Evolutionary conservation across 345 rosid species (phyloP).

Genomic region (Dimocarpus longan): DNA sequence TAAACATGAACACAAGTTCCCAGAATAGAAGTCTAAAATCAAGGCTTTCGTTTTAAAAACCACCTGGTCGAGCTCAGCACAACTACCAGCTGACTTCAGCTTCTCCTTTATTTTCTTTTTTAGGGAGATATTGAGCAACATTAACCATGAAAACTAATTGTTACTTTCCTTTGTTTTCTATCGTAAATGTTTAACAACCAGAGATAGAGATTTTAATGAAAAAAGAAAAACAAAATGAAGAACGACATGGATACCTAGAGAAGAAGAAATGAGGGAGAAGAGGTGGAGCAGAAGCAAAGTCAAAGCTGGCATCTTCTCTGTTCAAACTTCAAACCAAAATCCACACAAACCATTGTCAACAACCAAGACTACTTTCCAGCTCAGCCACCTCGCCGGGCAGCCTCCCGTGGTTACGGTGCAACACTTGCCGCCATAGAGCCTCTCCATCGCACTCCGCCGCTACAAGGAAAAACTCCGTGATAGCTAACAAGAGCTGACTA

Average conservation of each 20-base stretch:
- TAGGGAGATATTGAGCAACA: slow-evolving; percentile 1
- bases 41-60: not conserved
- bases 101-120: not conserved
- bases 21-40: not conserved
- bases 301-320: slow-evolving; percentile 50
- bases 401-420: slow-evolving; percentile 23
- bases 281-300: slow-evolving; percentile 48
- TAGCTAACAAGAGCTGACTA: not conserved
- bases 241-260: slow-evolving; percentile 43
- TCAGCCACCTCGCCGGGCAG: slow-evolving; percentile 21
- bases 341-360: slow-evolving; percentile 53
- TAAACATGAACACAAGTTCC: not conserved
- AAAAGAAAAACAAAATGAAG: not conserved
- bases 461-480: slow-evolving; percentile 23
- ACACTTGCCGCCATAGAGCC: slow-evolving; percentile 22
- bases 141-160: not conserved
- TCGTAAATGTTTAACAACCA: not conserved
- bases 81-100: not conserved
- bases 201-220: not conserved
- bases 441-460: slow-evolving; percentile 37
- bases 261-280: slow-evolving; percentile 44
- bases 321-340: slow-evolving; percentile 32
- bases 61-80: not conserved
- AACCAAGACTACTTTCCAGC: slow-evolving; percentile 23
- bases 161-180: not conserved